Evolutionary conservation across 2,329 filamentous ascomycete genomes (phyloP).

Genomic region (Trichoderma breve): DNA sequence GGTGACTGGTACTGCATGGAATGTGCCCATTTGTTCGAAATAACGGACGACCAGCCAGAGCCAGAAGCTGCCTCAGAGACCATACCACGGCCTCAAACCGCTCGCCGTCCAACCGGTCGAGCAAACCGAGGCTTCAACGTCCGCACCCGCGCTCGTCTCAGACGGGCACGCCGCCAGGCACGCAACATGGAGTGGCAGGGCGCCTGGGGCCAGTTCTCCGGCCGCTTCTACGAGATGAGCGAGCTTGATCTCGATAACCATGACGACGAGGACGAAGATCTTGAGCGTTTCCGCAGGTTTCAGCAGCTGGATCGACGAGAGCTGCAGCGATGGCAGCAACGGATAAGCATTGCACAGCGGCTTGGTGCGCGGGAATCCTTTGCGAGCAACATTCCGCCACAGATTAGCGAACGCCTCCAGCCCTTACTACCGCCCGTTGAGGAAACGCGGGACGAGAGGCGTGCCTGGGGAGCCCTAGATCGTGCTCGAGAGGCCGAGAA

Average conservation of each 20-base stretch:
- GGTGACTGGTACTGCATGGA: conserved; percentile 90
- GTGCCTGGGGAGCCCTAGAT: conserved; percentile 89
- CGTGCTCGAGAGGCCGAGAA: conserved; percentile 70
- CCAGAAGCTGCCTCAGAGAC: conserved; percentile 34
- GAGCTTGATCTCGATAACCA: conserved; percentile 43
- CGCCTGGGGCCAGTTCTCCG: conserved; percentile 69
- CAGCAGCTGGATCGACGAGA: conserved; percentile 57
- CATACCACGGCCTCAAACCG: conserved; percentile 32
- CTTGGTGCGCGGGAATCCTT: conserved; percentile 75
- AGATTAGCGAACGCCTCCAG: conserved; percentile 62
- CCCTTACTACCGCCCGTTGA: conserved; percentile 59
- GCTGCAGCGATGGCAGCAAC: conserved; percentile 75
- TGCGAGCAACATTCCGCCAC: conserved; percentile 55
- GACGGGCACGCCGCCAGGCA: conserved; percentile 56
- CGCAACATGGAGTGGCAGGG: conserved; percentile 86
- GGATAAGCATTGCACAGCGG: conserved; percentile 76
- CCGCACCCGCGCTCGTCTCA: conserved; percentile 58
- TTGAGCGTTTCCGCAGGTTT: conserved; percentile 53
- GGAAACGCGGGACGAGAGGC: conserved; percentile 76
- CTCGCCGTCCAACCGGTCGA: conserved; percentile 34
- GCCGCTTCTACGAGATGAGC: conserved; percentile 58
- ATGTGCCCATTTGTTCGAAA: conserved; percentile 58
- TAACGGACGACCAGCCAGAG: conserved; percentile 29
- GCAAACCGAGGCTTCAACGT: conserved; percentile 38
- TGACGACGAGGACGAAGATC: conserved; percentile 68